A percentile compares a stretch with the other conserved stretches of the same genome.
Conservation (phyloP, 257 asterid species). For the Solanum etuberosum region DNA sequence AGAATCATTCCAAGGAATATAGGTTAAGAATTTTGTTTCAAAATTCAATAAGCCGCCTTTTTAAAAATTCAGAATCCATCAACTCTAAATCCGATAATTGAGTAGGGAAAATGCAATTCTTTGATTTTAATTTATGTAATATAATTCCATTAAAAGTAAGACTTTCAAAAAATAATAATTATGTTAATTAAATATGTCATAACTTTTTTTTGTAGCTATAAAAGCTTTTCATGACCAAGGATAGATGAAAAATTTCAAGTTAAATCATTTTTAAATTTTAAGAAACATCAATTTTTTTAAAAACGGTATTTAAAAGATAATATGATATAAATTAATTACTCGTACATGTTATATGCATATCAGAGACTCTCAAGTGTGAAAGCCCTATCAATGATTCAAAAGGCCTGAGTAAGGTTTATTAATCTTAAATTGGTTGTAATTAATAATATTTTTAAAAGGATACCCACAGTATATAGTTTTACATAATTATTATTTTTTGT, state of each 20-base stretch:
- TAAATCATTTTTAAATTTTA: no score
- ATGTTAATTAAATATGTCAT: not conserved
- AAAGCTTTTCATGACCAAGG: not conserved
- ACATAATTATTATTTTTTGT: not conserved
- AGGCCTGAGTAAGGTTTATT: not conserved
- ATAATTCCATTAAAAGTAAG: not conserved
- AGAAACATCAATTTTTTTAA: not conserved
- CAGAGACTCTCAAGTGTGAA: not conserved
- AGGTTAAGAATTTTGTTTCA: not conserved
- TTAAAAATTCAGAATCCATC: not conserved
- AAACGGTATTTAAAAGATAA: not conserved
- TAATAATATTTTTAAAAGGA: not conserved
- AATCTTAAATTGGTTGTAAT: not conserved
- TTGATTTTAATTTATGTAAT: not conserved
- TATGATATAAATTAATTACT: not conserved
- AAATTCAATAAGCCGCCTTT: not conserved
- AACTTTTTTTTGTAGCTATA: not conserved
- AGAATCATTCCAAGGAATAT: not conserved
- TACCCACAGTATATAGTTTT: not conserved
- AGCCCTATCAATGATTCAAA: not conserved
- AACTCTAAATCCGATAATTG: not conserved
- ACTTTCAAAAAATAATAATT: not conserved
- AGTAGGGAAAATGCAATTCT: not conserved
- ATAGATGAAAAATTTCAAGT: not conserved
- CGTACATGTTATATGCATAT: not conserved